Evolutionary conservation across 1,284 basidiomycete genomes (phyloP).

Genomic region (Apiotrichum gamsii): DNA sequence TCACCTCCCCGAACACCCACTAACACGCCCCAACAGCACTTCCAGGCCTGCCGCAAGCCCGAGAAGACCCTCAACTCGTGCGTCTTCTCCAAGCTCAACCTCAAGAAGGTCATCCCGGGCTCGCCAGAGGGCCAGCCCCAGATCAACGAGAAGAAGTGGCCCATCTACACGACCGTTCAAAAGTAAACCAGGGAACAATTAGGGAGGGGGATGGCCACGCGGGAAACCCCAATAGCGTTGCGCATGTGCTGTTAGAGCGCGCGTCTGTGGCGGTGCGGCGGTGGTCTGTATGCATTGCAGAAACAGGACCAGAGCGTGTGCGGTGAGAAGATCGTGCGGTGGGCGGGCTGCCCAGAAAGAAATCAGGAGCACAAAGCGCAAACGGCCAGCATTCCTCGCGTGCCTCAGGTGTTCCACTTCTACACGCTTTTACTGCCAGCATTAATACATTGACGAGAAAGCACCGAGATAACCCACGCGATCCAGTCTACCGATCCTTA

Average conservation of each 20-base stretch:
- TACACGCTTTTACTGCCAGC: too few relatives aligned
- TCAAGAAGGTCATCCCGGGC: conserved; percentile 89
- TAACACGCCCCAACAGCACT: conserved; percentile 59
- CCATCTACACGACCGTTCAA: conserved; percentile 71
- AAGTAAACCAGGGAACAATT: conserved; percentile 53
- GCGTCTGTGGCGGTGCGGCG: too few relatives aligned
- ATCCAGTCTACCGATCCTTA: not conserved
- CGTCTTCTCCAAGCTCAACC: conserved; percentile 92
- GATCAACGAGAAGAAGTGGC: conserved; percentile 83
- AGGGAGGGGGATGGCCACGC: not conserved
- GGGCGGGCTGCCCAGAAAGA: too few relatives aligned
- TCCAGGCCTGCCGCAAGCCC: conserved; percentile 80
- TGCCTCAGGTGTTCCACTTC: too few relatives aligned
- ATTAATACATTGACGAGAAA: too few relatives aligned
- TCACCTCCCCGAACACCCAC: not conserved
- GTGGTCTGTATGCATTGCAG: conserved; percentile 3
- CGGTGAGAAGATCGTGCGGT: too few relatives aligned
- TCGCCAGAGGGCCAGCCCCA: conserved; percentile 75
- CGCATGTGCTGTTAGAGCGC: too few relatives aligned
- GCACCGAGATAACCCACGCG: too few relatives aligned
- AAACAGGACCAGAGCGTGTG: not conserved
- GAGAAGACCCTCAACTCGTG: conserved; percentile 89
- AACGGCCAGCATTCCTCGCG: not conserved
- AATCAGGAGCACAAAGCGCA: not conserved
- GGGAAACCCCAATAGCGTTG: too few relatives aligned